Conservation (phyloP, 2,329 filamentous ascomycete genomes). For the Fusarium piperis region DNA sequence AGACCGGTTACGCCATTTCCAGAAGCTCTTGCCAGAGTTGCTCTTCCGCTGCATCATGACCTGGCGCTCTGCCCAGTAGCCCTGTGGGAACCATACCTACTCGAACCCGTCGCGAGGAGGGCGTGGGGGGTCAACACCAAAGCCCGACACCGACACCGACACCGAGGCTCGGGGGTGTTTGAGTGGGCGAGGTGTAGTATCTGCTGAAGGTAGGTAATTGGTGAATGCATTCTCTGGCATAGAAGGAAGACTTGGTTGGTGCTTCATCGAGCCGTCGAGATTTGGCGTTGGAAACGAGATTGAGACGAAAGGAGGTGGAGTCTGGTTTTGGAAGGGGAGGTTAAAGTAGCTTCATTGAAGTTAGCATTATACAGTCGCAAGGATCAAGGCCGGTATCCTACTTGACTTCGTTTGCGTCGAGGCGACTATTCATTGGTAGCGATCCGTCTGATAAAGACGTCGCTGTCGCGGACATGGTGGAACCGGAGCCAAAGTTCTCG, state of each 20-base stretch:
- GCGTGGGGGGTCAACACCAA: conserved; percentile 62
- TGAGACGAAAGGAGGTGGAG: conserved; percentile 27
- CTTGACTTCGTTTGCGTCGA: conserved; percentile 37
- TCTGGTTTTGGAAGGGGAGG: conserved; percentile 33
- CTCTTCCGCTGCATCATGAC: conserved; percentile 43
- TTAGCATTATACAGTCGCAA: background rate
- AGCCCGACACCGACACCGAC: conserved; percentile 26
- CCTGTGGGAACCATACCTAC: conserved; percentile 71
- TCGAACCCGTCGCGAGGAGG: conserved; percentile 64
- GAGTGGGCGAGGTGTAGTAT: conserved; percentile 1
- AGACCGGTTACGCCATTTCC: conserved; percentile 54
- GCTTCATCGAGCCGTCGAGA: conserved; percentile 16
- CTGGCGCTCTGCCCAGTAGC: conserved; percentile 71
- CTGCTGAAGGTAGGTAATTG: conserved; percentile 1
- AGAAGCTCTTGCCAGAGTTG: conserved; percentile 48
- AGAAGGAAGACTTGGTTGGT: conserved; percentile 27
- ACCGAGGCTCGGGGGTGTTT: background rate
- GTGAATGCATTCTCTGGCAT: conserved; percentile 17
- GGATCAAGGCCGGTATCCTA: conserved; percentile 2
- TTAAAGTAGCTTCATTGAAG: conserved; percentile 45
- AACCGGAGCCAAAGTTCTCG: background rate
- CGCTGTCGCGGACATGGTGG: conserved; percentile 30
- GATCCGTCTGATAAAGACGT: conserved; percentile 27
- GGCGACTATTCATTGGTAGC: background rate
- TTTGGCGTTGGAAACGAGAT: conserved; percentile 11